phyloP scores from a whole-genome alignment of 2,329 filamentous ascomycete species.

The Xylariaceae sp. region DNA sequence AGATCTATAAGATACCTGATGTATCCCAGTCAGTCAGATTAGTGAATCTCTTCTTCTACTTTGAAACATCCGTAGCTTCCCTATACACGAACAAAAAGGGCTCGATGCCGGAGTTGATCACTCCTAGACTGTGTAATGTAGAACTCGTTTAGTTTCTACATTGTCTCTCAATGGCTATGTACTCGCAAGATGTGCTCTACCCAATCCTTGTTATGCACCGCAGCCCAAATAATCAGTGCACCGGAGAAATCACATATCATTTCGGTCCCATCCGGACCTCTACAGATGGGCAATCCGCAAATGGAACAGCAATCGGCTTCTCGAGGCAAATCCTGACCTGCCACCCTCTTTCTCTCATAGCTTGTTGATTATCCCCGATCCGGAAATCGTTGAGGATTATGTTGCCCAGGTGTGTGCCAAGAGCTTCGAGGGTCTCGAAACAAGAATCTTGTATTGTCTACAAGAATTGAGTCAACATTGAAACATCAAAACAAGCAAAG shows the following conservation, averaged over 20 bases:
- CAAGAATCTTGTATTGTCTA: slow-evolving; percentile 55
- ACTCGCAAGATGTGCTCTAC: too few species aligned
- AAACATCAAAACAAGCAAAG: not conserved
- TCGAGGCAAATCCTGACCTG: slow-evolving; percentile 61
- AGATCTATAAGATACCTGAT: too few species aligned
- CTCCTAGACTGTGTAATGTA: too few species aligned
- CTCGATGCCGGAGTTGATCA: too few species aligned
- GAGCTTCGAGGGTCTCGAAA: slow-evolving; percentile 63
- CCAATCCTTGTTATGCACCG: too few species aligned
- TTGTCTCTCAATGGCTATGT: too few species aligned
- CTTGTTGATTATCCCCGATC: slow-evolving; percentile 27
- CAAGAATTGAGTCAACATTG: not conserved
- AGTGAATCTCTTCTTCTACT: too few species aligned
- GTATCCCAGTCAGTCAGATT: too few species aligned
- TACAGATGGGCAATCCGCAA: slow-evolving; percentile 69
- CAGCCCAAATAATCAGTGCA: too few species aligned
- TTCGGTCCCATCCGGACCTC: slow-evolving; percentile 47
- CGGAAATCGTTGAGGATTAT: slow-evolving; percentile 45
- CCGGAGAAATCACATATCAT: not conserved
- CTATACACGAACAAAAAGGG: too few species aligned
- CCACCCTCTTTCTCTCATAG: slow-evolving; percentile 43
- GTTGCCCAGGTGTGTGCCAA: slow-evolving; percentile 49
- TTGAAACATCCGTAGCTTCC: too few species aligned
- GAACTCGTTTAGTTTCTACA: too few species aligned
- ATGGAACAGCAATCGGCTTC: slow-evolving; percentile 71